Base-by-base conservation (phyloP, 495 filamentous ascomycete genomes). In the Hypomontagnella submonticulosa region DNA sequence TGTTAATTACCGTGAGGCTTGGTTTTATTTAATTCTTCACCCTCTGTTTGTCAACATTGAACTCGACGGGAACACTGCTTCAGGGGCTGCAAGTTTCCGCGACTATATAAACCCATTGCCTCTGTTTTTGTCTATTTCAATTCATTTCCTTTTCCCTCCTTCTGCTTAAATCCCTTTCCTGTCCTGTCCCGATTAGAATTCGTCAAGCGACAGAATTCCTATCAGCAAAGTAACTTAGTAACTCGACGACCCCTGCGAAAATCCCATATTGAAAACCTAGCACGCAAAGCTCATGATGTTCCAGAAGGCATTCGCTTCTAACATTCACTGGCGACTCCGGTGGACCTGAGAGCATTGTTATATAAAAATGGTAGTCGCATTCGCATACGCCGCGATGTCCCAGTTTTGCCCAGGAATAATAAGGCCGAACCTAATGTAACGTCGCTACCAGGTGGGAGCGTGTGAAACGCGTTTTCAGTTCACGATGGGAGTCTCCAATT, bases 401-500 rank as follows among this genome's bases (percentile, higher is more conserved):
- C 30, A 47, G 20, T 7, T 6, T 43, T 50, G 34, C 44, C 23
- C 19, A n/a, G 37, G 38, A 10, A 37, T 13, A 65, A 20, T 27
- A 55, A 42, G 23, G 15, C 61, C 32, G 48, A 53, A 46, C 16
- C 32, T 27, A 23, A 65, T 54, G 49, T 33, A 15, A 53, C 47
- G 32, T 61, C 38, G 46, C 48, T 30, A 8, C 10, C 59, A 27
- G 23, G 42, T 59, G 38, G 62, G 62, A 49, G 18, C 27, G 4
- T 18, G 13, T 49, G 48, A 65, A 65, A 54, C 48, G 20, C 12
- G 13, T 36, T 36, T 16, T 10, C 9, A 50, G 19, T 34, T 8
- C 30, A 15, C 8, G 18, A 37, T 36, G 4, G 8, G 30, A 11
- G 40, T 40, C 27, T 54, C 42, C 20, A 11, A 3, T 49, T 42